Percentiles rank a stretch among this genome's conserved stretches.
These are phyloP conservation scores for Guyanaporus albipodus DNA, from an alignment of 768 basidiomycete genomes.

Conservation along the genomic window DNA sequence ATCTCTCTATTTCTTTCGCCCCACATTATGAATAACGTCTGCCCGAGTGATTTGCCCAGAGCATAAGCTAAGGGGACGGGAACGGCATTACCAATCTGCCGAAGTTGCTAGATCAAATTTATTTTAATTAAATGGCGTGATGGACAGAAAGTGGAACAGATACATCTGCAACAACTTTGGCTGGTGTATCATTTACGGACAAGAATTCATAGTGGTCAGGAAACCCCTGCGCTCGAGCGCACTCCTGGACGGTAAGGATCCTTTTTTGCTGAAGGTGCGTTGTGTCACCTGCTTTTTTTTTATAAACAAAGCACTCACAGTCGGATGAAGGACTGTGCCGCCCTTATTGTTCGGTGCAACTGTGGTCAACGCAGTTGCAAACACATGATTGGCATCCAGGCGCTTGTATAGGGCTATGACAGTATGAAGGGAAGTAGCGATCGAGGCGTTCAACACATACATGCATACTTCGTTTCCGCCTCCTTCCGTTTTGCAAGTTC, in stretches of 20 bases:
- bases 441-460: constrained; percentile 12
- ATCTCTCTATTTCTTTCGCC: constrained; percentile 39
- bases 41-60: constrained; percentile 46
- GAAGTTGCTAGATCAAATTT: constrained; percentile 49
- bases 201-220: constrained; percentile 65
- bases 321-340: constrained; percentile 42
- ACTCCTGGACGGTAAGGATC: constrained; percentile 61
- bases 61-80: constrained; percentile 66
- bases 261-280: constrained; percentile 56
- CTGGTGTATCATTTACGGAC: constrained; percentile 38
- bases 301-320: constrained; percentile 28
- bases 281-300: background rate
- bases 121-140: constrained; percentile 1
- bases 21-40: constrained; percentile 46
- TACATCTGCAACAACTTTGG: constrained; percentile 48
- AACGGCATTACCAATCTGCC: constrained; percentile 80
- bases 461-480: constrained; percentile 26
- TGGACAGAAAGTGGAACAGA: constrained; percentile 20
- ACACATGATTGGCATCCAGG: constrained; percentile 47
- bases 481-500: constrained; percentile 30
- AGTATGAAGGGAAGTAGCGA: constrained; percentile 4
- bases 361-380: constrained; percentile 62
- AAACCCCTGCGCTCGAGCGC: constrained; percentile 75
- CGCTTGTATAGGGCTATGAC: constrained; percentile 52
- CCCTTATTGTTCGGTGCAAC: constrained; percentile 50